Conservation (phyloP, 768 basidiomycete species). For the Lactifluus echinatus region DNA sequence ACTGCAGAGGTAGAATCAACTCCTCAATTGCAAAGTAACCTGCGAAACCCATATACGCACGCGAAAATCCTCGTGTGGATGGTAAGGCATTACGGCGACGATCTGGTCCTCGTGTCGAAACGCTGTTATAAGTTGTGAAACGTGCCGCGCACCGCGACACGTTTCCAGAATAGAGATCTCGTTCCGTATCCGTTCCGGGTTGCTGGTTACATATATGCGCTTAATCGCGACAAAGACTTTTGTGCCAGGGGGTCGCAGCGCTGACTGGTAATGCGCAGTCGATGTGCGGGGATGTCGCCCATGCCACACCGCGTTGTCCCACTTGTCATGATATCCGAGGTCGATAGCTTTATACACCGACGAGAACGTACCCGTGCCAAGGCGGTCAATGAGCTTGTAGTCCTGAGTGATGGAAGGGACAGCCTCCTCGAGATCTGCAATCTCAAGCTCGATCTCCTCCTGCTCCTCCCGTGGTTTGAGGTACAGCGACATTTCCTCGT, state of each 20-base stretch:
- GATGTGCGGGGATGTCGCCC: constrained; percentile 53
- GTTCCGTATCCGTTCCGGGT: constrained; percentile 85
- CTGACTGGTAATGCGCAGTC: constrained; percentile 57
- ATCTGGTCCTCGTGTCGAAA: constrained; percentile 89
- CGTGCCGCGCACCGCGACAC: constrained; percentile 75
- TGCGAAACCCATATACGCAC: constrained; percentile 40
- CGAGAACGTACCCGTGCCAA: constrained; percentile 97
- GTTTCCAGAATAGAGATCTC: constrained; percentile 88
- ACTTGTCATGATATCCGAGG: constrained; percentile 59
- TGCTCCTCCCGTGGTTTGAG: constrained; percentile 59
- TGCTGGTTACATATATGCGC: constrained; percentile 94
- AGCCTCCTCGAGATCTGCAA: constrained; percentile 53
- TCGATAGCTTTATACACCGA: constrained; percentile 99
- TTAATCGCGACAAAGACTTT: constrained; percentile 89
- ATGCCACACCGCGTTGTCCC: constrained; percentile 70
- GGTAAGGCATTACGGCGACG: constrained; percentile 89
- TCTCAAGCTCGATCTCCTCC: constrained; percentile 68
- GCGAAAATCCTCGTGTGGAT: constrained; percentile 86
- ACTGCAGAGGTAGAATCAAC: constrained; percentile 36
- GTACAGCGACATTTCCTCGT: constrained; percentile 54
- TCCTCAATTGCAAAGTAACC: background rate
- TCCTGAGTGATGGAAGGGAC: constrained; percentile 58
- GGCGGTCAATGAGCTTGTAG: constrained; percentile 79
- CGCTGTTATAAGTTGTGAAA: constrained; percentile 90
- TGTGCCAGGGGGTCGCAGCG: constrained; percentile 31